Base-by-base conservation (phyloP, 2,329 filamentous ascomycete species). In the Aspergillus bombycis region DNA sequence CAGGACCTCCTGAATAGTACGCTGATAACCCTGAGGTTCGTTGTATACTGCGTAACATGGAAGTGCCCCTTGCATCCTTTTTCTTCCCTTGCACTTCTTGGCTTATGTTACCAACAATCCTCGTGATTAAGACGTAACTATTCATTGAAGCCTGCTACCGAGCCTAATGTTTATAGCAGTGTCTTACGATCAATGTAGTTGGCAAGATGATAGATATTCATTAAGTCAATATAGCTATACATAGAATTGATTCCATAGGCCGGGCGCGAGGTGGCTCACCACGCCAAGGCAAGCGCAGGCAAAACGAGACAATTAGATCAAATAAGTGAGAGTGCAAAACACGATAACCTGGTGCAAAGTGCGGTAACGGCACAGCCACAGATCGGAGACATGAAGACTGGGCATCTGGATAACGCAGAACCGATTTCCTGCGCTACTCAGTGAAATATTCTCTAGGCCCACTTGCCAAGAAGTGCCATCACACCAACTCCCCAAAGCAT, bases 381-480 rank as follows among this genome's bases (percentile, higher is more conserved):
- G 3, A 4, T 3, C 4, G 8, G 19, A 41, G 38, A n/a, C 3
- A n/a, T n/a, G 6, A 3, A 41, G 19, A 41, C 16, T 41, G 38
- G 38, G 8, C 3, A 41, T 10, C 16, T 41, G 38, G 16, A n/a
- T 10, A 41, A 41, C 8, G 19, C 38, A 41, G 38, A n/a, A 41
- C 38, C 38, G 16, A 19, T 41, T 10, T 19, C 19, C 16, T 41
- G 19, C 38, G 7, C 38, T 16, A n/a, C 38, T 1, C 19, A n/a
- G 38, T 16, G 6, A 41, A 9, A n/a, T 6, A 19, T 10, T 19
- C 2, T 71, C 65, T 48, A 82, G 19, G 82, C 82, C 83, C 83
- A 85, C 67, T 84, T 84, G 8, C 83, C 83, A 12, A 85, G 70
- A 61, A 85, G 63, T 11, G 82, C 81, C 82, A 85, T 84, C 21